phyloP scores from a whole-genome alignment of 225 moss, liverwort and hornwort genomes.

The Lunularia cruciata region DNA sequence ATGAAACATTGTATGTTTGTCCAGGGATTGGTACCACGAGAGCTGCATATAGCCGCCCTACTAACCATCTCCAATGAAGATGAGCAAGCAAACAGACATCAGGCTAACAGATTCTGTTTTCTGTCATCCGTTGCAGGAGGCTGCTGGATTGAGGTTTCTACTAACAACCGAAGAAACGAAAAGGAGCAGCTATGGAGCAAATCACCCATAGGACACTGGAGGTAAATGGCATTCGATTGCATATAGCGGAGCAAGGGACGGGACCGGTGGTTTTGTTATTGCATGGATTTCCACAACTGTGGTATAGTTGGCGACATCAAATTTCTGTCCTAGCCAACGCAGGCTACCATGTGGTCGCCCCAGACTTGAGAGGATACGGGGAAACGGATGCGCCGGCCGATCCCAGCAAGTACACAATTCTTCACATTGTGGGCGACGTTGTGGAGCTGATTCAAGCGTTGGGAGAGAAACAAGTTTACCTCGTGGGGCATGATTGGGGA shows the following conservation, averaged over 20 bases:
- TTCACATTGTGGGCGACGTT: slow-evolving; percentile 56
- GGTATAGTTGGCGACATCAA: slow-evolving; percentile 69
- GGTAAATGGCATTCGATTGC: slow-evolving; percentile 63
- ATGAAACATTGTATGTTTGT: too few species aligned
- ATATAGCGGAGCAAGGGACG: slow-evolving; percentile 64
- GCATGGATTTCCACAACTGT: slow-evolving; percentile 73
- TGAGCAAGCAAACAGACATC: too few species aligned
- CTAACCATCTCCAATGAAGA: too few species aligned
- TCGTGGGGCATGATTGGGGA: slow-evolving; percentile 77
- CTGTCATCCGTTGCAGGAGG: too few species aligned
- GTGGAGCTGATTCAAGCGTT: slow-evolving; percentile 49
- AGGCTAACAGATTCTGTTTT: too few species aligned
- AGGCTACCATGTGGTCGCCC: slow-evolving; percentile 64
- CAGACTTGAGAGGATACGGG: slow-evolving; percentile 66
- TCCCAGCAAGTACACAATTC: slow-evolving; percentile 36
- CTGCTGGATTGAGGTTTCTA: too few species aligned
- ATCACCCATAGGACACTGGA: slow-evolving; percentile 53
- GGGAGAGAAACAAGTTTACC: slow-evolving; percentile 39
- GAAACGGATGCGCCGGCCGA: slow-evolving; percentile 52
- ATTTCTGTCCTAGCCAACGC: slow-evolving; percentile 54
- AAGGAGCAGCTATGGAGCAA: slow-evolving; percentile 21
- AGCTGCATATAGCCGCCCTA: too few species aligned
- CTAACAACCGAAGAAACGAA: too few species aligned
- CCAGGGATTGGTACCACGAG: too few species aligned
- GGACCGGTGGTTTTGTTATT: slow-evolving; percentile 62